Percentiles rank a stretch among this genome's conserved stretches.
These are phyloP conservation scores for Middelhovenomyces tepae DNA, from an alignment of 805 yeast species.

Conservation along the genomic window DNA sequence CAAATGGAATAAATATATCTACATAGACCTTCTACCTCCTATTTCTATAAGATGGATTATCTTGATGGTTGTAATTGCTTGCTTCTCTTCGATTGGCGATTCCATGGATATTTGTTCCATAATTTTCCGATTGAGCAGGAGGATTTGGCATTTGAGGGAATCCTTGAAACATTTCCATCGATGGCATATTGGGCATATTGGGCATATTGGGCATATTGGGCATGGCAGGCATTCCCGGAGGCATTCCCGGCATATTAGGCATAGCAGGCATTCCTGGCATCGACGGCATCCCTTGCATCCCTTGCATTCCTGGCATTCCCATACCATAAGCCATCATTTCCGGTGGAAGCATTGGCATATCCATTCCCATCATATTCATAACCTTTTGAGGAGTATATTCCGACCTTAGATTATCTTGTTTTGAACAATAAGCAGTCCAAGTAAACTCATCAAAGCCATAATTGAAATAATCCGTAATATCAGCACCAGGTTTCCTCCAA, in stretches of 20 bases:
- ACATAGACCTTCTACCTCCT: no score
- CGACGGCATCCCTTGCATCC: slow-evolving; percentile 22
- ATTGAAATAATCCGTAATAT: slow-evolving; percentile 87
- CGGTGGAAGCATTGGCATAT: slow-evolving; percentile 15
- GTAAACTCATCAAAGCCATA: slow-evolving; percentile 94
- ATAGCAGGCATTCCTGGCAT: slow-evolving; percentile 16
- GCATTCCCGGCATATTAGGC: slow-evolving; percentile 12
- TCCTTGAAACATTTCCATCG: no score
- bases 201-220: slow-evolving; percentile 9
- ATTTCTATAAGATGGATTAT: no score
- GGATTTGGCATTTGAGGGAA: no score
- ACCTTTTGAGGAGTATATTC: slow-evolving; percentile 78
- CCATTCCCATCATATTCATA: slow-evolving; percentile 31
- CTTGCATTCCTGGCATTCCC: slow-evolving; percentile 20
- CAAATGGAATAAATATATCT: no score
- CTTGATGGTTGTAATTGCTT: no score
- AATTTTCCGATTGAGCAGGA: no score
- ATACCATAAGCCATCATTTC: no score
- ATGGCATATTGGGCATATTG: slow-evolving; percentile 6
- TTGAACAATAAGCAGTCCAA: slow-evolving; percentile 87
- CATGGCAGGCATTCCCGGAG: slow-evolving; percentile 11
- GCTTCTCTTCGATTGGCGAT: no score
- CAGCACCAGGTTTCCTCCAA: slow-evolving; percentile 98
- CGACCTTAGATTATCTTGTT: slow-evolving; percentile 72
- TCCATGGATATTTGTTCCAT: no score